Evolutionary conservation across 2,329 filamentous ascomycete species (phyloP), one percentile per base, ranked within the genome.

Genomic region (Colletotrichum ledebouriae): DNA sequence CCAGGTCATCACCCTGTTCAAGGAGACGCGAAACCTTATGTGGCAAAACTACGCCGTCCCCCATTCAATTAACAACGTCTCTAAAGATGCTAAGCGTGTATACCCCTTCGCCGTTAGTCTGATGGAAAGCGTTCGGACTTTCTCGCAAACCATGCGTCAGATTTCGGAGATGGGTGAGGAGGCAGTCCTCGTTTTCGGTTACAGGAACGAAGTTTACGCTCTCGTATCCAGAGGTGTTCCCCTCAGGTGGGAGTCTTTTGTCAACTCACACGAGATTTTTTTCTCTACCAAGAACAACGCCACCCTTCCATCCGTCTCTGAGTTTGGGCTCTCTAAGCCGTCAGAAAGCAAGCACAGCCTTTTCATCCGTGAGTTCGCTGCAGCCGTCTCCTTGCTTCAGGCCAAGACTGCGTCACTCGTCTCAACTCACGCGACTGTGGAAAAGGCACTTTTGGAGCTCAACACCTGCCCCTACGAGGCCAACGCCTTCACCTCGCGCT

Each of bases 21-120:
- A 99, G 77, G 96, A 99, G 82, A 97, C 97, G 29, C 90, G 97
- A 46, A 99, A 99, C 76, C 83, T 99, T 49, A 90, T 94, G 12
- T 99, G 96, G 95, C 90, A 97, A 70, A 96, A 94, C 72, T 99
- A 94, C 78, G 91, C 93, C 64, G 93, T 99, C 25, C 97, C 97
- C 9, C 96, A 99, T 78, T 90, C 93, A 13, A 94, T 99, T 75
- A 97, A 92, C 79, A 98, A 94, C 71, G 94, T 97, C 61, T 97
- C 97, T 1, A 99, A 98, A 79, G 96, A 99, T 78, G 97, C 96
- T n/a, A 97, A 98, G 81, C 89, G 96, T 60, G 96, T 99, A 4
- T 99, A 99, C 74, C 96, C 96, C 0, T 99, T 97, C 76, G 96
- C 97, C 25, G 94, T 99, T 72, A 98, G 94, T 76, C 82, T 99